Base-by-base conservation (phyloP, 1,284 basidiomycete genomes). In the Gymnopus androsaceus region DNA sequence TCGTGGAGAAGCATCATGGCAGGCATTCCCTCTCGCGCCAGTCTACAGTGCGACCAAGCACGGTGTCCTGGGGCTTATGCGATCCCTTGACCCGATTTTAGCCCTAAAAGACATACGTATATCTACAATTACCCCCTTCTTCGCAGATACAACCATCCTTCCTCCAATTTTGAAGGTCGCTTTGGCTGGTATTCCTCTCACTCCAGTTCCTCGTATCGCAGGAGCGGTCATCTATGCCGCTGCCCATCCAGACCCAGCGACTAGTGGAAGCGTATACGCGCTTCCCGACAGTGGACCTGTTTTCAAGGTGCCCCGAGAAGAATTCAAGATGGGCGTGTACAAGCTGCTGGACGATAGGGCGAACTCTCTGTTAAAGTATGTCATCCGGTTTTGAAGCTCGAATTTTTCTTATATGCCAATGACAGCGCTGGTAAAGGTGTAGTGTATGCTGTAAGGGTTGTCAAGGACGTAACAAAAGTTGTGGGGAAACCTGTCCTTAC, bases 21-120 rank as follows among this genome's bases (percentile, higher is more conserved):
- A 69, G 33, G 73, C 69, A 0, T 70, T 84, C 30, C 77, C 81
- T 1, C 56, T 60, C 11, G 81, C 66, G 3, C 67, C 75, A 4
- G 61, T 81, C 55, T 85, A 85, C 62, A 66, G 70, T 4, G 76
- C 79, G 4, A 75, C 82, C 17, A 83, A 83, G 66, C 81, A 81
- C 62, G 80, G 71, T 36, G 64, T 81, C 11, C 71, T 85, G 2
- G 85, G 83, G 3, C 57, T 85, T 27, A 79, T 81, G 76, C 75
- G 81, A 12, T 73, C 79, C 2, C 64, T 84, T 1, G 65, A 74
- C 54, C 69, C 70, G 27, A 63, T 69, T 17, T 69, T 76, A 17
- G 63, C 66, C 5, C 12, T 62, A 1, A 60, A 73, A 37, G 73
- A 74, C n/a, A 77, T 85, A 58, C 74, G 82, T n/a, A 67, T 82